Base-by-base conservation (phyloP, 2,329 filamentous ascomycete genomes). In the Colletotrichum acutatum region DNA sequence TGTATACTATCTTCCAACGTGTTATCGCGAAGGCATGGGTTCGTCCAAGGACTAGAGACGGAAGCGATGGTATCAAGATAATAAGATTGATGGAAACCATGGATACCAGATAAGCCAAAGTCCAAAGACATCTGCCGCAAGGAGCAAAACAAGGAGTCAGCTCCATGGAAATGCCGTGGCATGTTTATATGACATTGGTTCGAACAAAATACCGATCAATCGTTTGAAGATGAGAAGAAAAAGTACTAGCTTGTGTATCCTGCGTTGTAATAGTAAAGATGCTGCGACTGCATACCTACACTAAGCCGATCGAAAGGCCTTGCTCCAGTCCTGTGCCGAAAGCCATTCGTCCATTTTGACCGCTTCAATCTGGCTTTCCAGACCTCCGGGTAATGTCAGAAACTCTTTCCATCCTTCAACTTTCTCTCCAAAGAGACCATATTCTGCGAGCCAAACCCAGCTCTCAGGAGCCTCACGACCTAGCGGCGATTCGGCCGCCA, bases 401-500 rank as follows among this genome's bases (percentile, higher is more conserved):
- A 22, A 30, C 0, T 72, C 52, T 30, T 72, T 72, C 69, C 58
- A 63, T 16, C 49, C 68, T 7, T 61, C 49, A 0, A 52, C 32
- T 22, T 62, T 37, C 19, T 71, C 56, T 5, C 68, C 68, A 12
- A 68, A 68, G 7, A 62, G 54, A 6, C 68, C 64, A 26, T 71
- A 68, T 22, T 68, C 57, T 8, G 34, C 46, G 5, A 60, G 11
- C 11, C 66, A 71, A 2, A 68, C 5, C 26, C 56, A 52, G 26
- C 64, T 68, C 24, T 71, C 57, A 0, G 68, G 68, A 0, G 54
- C 11, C 28, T 71, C 57, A 16, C 34, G 22, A 1, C 68, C 68
- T 19, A 71, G 11, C 14, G 64, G 68, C 7, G 37, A 52, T 6
- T 49, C 56, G 4, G 57, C 57, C 6, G 68, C 68, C 79, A 86